These are phyloP conservation scores for Ganoderma sinense DNA, from an alignment of 1,284 basidiomycete genomes.

Conservation along the genomic window DNA sequence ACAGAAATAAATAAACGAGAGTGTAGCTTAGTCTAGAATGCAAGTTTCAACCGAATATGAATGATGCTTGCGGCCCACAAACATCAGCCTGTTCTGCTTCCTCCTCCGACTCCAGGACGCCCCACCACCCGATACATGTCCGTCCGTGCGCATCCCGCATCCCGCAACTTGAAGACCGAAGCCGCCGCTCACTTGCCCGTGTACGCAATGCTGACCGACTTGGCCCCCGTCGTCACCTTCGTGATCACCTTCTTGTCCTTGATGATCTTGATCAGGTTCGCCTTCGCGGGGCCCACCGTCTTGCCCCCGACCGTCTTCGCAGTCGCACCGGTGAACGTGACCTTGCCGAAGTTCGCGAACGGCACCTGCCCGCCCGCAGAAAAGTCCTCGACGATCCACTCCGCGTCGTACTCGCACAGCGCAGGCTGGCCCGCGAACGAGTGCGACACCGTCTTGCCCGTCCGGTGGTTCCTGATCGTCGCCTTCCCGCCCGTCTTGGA, in stretches of 20 bases:
- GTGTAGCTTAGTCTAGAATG: neutral
- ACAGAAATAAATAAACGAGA: neutral
- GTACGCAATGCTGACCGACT: neutral
- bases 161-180: too few relatives aligned
- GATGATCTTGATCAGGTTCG: slow-evolving; percentile 42
- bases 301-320: slow-evolving; percentile 18
- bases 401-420: slow-evolving; percentile 42
- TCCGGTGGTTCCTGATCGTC: slow-evolving; percentile 40
- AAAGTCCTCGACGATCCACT: slow-evolving; percentile 45
- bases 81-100: neutral
- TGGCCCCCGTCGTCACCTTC: neutral
- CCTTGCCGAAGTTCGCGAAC: slow-evolving; percentile 47
- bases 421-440: slow-evolving; percentile 38
- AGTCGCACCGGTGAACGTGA: slow-evolving; percentile 33
- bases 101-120: too few relatives aligned
- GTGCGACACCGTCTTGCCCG: slow-evolving; percentile 39
- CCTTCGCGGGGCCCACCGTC: slow-evolving; percentile 30
- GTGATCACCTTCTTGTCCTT: slow-evolving; percentile 32
- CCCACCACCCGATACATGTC: too few relatives aligned
- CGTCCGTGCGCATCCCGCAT: too few relatives aligned
- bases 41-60: neutral
- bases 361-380: slow-evolving; percentile 41
- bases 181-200: neutral
- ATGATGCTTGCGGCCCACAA: neutral
- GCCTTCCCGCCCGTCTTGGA: slow-evolving; percentile 38